Conservation (phyloP, 352 stramenopile species). For the Globisporangium orthogonon region DNA sequence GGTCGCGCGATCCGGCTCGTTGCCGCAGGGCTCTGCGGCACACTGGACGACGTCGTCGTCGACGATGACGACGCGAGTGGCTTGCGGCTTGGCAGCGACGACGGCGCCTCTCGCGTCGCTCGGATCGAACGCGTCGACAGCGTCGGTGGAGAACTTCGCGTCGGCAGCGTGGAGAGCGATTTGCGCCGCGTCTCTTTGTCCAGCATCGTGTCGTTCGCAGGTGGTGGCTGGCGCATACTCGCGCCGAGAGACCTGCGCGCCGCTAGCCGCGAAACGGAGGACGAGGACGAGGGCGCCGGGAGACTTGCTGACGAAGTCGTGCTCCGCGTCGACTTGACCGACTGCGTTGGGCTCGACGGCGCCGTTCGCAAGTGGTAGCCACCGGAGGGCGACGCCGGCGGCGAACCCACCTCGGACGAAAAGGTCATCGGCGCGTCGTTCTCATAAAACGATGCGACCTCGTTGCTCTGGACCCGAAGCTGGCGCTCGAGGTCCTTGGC, state of each 20-base stretch:
- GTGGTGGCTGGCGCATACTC: slow-evolving; percentile 6
- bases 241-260: slow-evolving; percentile 4
- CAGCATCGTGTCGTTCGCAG: slow-evolving; percentile 12
- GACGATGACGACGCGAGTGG: slow-evolving; percentile 12
- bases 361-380: neutral
- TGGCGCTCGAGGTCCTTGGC: slow-evolving; percentile 41
- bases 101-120: slow-evolving; percentile 9
- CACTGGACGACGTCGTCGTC: slow-evolving; percentile 10
- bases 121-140: slow-evolving; percentile 18
- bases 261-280: slow-evolving; percentile 2
- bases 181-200: slow-evolving; percentile 28
- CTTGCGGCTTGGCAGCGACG: slow-evolving; percentile 14
- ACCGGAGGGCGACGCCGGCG: slow-evolving; percentile 3
- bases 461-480: slow-evolving; percentile 33
- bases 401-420: slow-evolving; percentile 8
- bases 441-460: slow-evolving; percentile 18
- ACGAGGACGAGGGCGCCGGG: slow-evolving; percentile 13
- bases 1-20: slow-evolving; percentile 21
- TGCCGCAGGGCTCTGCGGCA: slow-evolving; percentile 13
- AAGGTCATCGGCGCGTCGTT: slow-evolving; percentile 1
- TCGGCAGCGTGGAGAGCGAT: slow-evolving; percentile 37
- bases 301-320: slow-evolving; percentile 30
- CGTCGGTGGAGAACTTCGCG: slow-evolving; percentile 17
- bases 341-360: slow-evolving; percentile 37
- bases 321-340: slow-evolving; percentile 36